Evolutionary conservation across 2,329 filamentous ascomycete species (phyloP), one percentile per base, ranked within the genome.

Genomic region (Nothophoma quercina): DNA sequence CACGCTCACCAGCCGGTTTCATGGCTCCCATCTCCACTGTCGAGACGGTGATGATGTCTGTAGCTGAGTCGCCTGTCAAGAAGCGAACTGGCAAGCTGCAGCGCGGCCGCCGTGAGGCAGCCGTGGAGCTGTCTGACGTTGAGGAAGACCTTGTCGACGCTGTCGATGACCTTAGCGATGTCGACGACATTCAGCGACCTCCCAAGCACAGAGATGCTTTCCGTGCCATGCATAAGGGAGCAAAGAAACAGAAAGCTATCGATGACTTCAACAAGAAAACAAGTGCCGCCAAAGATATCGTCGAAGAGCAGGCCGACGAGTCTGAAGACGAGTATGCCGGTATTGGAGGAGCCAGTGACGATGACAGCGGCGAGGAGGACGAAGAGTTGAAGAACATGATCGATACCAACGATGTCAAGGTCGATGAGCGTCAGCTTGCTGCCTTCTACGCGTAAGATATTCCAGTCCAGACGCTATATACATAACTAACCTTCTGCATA

Each of bases 251-350:
- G 63, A 64, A 61, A 28, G 65, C 59, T 3, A 53, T 62, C 2
- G 79, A 82, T 43, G 76, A 78, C 5, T 96, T 92, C 64, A 84
- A 96, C 76, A 90, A 88, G 74, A 93, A 91, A 75, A 93, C 89
- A 72, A 96, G 91, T 77, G 88, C 90, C 69, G 93, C 93, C 0
- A 92, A 87, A 67, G 87, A 88, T 19, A 65, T 96, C 83, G 82
- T 99, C 29, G 85, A 98, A 60, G 95, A 97, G 62, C 92, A 96
- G 70, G 93, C 95, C 55, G 91, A 96, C 65, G 95, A 99, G 76
- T 99, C 95, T 0, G 96, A 99, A 70, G 95, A 99, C 71, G 95
- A 99, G 74, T 99, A 98, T 72, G 93, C 93, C 30, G 95, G 95
- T 4, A 81, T 99, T 8, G 95, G 95, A 62, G 95, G 95, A 58